Base-by-base conservation (phyloP, 805 yeast species). In the Lipomyces starkeyi region DNA sequence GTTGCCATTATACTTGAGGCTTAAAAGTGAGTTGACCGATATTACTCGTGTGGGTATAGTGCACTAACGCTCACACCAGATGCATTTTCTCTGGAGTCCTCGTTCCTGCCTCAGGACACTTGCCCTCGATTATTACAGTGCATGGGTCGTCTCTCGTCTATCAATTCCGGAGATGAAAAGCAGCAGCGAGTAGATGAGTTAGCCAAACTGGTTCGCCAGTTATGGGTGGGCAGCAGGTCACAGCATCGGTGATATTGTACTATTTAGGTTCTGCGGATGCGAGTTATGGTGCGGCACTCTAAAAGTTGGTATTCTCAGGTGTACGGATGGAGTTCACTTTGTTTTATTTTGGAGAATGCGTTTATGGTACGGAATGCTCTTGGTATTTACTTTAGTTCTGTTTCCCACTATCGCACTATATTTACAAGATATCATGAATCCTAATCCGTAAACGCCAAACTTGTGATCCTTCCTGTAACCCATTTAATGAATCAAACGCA, bases 171-270 rank as follows among this genome's bases (percentile, higher is more conserved):
- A 7, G 89, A 87, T 72, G 84, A 84, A 27, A 83, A 84, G 65
- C 93, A 88, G 73, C 80, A 79, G 54, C 80, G 84, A n/a, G 80
- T 89, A n/a, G 90, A 88, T 58, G 85, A 83, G 62, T 76, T 87
- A 14, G 37, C 65, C 17, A 29, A 9, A 17, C 1, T 29, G 13
- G 56, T 53, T 11, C 56, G 56, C 35, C 27, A 13, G 56, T 4
- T 53, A 13, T 29, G 56, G 56, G 11, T 29, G 17, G 34, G 9
- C 22, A 43, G 49, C 49, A 43, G 20, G 22, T 43, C 22, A 43
- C 49, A 17, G 49, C 49, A 43, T 43, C 49, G 9, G 20, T 43
- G 49, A 43, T 17, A n/a, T 43, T 43, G 49, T 43, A 43, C 7
- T 43, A 43, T 43, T n/a, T 37, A 37, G 20, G 9, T 8, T 43